Base-by-base conservation (phyloP, 768 basidiomycete species). In the Auriscalpium orientale region DNA sequence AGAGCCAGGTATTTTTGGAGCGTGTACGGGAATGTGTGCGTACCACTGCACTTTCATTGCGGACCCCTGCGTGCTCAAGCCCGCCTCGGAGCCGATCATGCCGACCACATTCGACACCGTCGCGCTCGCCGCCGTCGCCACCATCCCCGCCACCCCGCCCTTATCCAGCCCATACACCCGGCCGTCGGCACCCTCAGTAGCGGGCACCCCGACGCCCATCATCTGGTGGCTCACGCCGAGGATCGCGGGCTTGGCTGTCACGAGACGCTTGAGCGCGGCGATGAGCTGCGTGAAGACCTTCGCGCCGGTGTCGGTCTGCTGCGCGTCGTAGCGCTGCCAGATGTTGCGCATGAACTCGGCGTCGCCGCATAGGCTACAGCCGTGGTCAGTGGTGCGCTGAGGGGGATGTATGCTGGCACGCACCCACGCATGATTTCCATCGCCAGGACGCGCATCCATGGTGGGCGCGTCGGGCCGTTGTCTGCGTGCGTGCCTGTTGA, bases 31-130 rank as follows among this genome's bases (percentile, higher is more conserved):
- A n/a, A n/a, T n/a, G 37, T 13, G 35, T 16, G 44, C 83, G 44
- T 58, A 94, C 94, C 95, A 93, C 69, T 94, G 91, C 22, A 97
- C 68, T 67, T 94, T 95, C 87, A 95, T 91, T 0, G 84, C 77
- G 3, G 88, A 87, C 0, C 76, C 75, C 49, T 87, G 84, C 16
- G 87, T 65, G 60, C 89, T 91, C 60, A 93, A 71, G 0, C 90
- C 89, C 8, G 73, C 75, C 20, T 81, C 81, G 0, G 81, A 71
- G 0, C 83, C 85, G 62, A 92, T 91, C 81, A 94, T 92, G 2
- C 90, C 90, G 44, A 86, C 89, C 2, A 94, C 87, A 7, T 88
- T 88, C 3, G 86, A 86, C 4, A 92, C 83, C 0, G 89, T 91
- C 0, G 85, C 89, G 64, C 83, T 91, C 0, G 91, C 89, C 3